These are phyloP conservation scores for Ophiostoma perfectum DNA, from an alignment of 2,329 filamentous ascomycete genomes.

Conservation along the genomic window DNA sequence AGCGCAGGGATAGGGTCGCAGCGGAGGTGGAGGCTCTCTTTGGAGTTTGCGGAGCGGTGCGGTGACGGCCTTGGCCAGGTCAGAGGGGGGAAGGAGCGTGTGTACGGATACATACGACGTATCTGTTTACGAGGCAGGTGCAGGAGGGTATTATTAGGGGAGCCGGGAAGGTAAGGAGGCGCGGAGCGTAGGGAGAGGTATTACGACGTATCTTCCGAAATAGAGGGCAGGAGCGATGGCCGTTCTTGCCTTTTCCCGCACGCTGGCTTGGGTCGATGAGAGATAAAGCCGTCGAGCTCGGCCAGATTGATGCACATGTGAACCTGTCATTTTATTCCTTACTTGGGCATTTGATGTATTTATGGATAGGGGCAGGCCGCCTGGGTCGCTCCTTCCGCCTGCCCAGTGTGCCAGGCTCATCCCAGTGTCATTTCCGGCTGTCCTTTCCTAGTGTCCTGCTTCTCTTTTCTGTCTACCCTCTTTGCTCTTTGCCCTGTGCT, in stretches of 20 bases:
- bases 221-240: conserved; percentile 7
- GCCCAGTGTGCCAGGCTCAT: neutral
- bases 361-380: neutral
- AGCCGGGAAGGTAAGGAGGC: neutral
- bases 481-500: too few relatives aligned
- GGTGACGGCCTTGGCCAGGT: conserved; percentile 20
- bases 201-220: neutral
- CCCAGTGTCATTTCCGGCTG: neutral
- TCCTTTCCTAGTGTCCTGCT: neutral
- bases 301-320: neutral
- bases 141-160: neutral
- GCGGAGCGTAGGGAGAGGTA: neutral
- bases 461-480: neutral
- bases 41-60: conserved; percentile 23
- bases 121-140: too few relatives aligned
- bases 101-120: neutral
- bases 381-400: conserved; percentile 9
- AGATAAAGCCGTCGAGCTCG: conserved; percentile 5
- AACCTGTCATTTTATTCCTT: neutral
- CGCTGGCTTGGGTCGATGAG: conserved; percentile 8
- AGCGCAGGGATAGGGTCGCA: neutral
- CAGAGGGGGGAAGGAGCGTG: neutral
- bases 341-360: neutral
- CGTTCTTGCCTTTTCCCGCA: conserved; percentile 4
- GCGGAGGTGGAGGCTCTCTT: neutral